phyloP scores from a whole-genome alignment of 495 filamentous ascomycete genomes.

The Trichocladium uniseriatum region DNA sequence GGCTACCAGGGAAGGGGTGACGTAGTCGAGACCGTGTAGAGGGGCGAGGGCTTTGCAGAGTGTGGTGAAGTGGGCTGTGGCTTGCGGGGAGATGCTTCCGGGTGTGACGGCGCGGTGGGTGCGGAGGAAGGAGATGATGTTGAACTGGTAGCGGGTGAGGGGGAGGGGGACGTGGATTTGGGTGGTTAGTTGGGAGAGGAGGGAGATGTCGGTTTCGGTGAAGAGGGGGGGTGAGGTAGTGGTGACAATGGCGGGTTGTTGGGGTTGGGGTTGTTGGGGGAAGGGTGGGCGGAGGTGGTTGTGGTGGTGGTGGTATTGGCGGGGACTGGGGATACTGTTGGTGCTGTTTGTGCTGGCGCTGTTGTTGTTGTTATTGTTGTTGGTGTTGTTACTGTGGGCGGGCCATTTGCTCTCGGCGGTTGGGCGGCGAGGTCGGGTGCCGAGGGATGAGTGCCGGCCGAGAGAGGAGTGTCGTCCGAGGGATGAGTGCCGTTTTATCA shows the following conservation, averaged over 20 bases:
- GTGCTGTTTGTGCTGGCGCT: not conserved
- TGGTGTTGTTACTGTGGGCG: slow-evolving; percentile 1
- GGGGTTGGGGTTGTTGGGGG: not conserved
- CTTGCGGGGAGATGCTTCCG: slow-evolving; percentile 64
- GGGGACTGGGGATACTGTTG: not conserved
- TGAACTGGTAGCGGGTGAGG: slow-evolving; percentile 69
- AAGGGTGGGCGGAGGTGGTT: not conserved
- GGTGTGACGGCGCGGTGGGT: slow-evolving; percentile 68
- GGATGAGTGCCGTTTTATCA: slow-evolving; percentile 14
- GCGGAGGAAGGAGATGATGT: slow-evolving; percentile 76
- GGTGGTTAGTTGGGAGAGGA: slow-evolving; percentile 26
- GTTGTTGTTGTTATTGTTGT: not conserved
- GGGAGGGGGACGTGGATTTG: slow-evolving; percentile 41
- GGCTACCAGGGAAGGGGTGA: slow-evolving; percentile 74
- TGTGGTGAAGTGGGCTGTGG: slow-evolving; percentile 64
- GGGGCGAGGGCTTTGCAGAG: slow-evolving; percentile 67
- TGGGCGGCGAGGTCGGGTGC: not conserved
- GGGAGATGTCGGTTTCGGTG: slow-evolving; percentile 30
- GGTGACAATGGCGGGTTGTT: not conserved
- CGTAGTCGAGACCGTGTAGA: slow-evolving; percentile 69
- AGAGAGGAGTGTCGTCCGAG: not conserved
- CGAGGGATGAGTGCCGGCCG: not conserved
- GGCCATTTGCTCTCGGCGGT: not conserved
- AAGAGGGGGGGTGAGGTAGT: slow-evolving; percentile 11
- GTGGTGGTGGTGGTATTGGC: not conserved